phyloP scores from a whole-genome alignment of 768 basidiomycete species.

The Trametopsis cervina region DNA sequence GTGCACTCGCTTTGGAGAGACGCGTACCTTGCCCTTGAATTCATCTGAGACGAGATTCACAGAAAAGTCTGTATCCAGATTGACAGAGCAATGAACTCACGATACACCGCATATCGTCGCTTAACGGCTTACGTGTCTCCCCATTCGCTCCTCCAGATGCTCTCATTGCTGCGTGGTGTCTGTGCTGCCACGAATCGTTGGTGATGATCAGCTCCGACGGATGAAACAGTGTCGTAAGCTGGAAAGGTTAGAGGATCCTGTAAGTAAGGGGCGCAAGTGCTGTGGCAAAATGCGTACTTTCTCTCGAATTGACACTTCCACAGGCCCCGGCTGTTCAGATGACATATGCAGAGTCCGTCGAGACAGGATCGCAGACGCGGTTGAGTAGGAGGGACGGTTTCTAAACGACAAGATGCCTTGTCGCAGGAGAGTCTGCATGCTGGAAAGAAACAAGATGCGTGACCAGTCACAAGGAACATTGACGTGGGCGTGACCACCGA shows the following conservation, averaged over 20 bases:
- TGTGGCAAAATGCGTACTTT: slow-evolving; percentile 11
- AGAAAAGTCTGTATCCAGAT: slow-evolving; percentile 55
- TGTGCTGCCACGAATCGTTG: slow-evolving; percentile 83
- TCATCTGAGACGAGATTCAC: slow-evolving; percentile 64
- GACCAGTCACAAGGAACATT: background rate
- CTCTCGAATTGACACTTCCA: slow-evolving; percentile 15
- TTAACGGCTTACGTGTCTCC: slow-evolving; percentile 78
- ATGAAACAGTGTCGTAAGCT: slow-evolving; percentile 58
- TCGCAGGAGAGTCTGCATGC: background rate
- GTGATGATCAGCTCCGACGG: slow-evolving; percentile 60
- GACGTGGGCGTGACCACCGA: background rate
- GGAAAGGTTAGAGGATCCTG: slow-evolving; percentile 6
- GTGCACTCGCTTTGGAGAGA: slow-evolving; percentile 3
- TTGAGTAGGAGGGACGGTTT: slow-evolving; percentile 1
- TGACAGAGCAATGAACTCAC: slow-evolving; percentile 1
- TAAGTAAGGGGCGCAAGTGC: background rate
- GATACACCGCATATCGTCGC: slow-evolving; percentile 9
- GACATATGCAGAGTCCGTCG: slow-evolving; percentile 9
- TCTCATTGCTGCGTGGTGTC: slow-evolving; percentile 80
- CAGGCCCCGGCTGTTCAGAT: slow-evolving; percentile 10
- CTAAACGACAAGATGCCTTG: slow-evolving; percentile 7
- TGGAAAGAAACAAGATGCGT: background rate
- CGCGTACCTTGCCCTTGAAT: slow-evolving; percentile 66
- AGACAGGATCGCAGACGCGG: background rate
- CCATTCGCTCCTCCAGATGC: slow-evolving; percentile 57